These are phyloP conservation scores for Colletotrichum trifolii DNA, from an alignment of 2,329 filamentous ascomycete species.

Conservation along the genomic window DNA sequence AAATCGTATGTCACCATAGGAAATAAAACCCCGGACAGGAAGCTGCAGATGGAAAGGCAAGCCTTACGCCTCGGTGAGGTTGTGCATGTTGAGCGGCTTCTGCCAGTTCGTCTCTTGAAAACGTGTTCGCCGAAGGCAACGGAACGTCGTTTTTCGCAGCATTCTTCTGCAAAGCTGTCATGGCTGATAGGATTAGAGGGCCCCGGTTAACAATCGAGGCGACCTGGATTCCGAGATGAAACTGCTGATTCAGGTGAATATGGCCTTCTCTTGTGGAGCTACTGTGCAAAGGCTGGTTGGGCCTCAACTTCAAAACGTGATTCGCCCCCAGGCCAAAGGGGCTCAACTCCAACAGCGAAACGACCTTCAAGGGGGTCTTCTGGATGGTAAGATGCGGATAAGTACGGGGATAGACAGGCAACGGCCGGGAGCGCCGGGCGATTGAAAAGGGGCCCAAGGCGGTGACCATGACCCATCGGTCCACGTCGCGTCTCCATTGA, in stretches of 20 bases:
- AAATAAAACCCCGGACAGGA: constrained; percentile 5
- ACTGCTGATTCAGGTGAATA: constrained; percentile 32
- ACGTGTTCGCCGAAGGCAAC: constrained; percentile 9
- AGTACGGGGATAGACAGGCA: constrained; percentile 8
- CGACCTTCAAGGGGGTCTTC: constrained; percentile 7
- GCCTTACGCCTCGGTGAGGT: constrained; percentile 10
- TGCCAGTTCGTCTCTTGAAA: constrained; percentile 8
- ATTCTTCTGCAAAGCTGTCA: neutral
- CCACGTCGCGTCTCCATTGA: constrained; percentile 1
- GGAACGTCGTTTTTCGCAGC: constrained; percentile 17
- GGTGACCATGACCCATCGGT: constrained; percentile 18
- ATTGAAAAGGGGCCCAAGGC: constrained; percentile 29
- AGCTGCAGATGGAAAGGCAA: constrained; percentile 28
- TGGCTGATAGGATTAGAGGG: too few species aligned
- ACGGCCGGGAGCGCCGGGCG: constrained; percentile 27
- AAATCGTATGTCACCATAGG: constrained; percentile 13
- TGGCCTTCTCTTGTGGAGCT: constrained; percentile 25
- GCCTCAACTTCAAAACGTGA: constrained; percentile 24
- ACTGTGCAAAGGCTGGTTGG: constrained; percentile 10
- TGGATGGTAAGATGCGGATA: too few species aligned
- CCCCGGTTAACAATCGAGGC: neutral
- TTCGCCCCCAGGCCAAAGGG: constrained; percentile 16
- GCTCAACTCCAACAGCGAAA: constrained; percentile 30
- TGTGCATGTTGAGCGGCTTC: constrained; percentile 8
- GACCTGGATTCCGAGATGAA: constrained; percentile 24